phyloP scores from a whole-genome alignment of 257 asterid genomes.

The Schizonepeta tenuifolia region DNA sequence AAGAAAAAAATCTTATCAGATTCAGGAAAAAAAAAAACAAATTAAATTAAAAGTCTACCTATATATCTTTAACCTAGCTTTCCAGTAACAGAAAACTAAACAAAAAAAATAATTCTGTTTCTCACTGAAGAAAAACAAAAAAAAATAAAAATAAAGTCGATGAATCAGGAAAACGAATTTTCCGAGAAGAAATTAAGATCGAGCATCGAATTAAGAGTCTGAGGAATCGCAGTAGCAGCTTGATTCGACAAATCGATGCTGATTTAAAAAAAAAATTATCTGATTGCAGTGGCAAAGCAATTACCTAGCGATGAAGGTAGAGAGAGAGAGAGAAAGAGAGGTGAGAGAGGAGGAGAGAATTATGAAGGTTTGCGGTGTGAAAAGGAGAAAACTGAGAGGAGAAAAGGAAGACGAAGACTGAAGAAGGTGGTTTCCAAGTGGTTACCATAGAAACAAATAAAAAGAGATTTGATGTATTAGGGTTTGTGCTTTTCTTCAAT shows the following conservation, averaged over 20 bases:
- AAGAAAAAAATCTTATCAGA: constrained; percentile 7
- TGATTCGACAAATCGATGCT: constrained; percentile 23
- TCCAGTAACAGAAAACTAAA: background rate
- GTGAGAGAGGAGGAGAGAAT: background rate
- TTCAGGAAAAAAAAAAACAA: constrained; percentile 17
- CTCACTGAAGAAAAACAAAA: background rate
- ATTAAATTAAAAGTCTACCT: background rate
- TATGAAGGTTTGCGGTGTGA: constrained; percentile 32
- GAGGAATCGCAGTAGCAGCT: constrained; percentile 19
- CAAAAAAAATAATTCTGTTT: background rate
- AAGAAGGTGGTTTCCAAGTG: constrained; percentile 45
- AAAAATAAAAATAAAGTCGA: background rate
- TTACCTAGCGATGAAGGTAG: constrained; percentile 28
- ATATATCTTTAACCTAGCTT: constrained; percentile 3
- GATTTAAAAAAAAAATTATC: background rate
- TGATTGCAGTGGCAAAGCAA: constrained; percentile 17
- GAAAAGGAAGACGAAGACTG: constrained; percentile 24
- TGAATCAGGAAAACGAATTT: constrained; percentile 10
- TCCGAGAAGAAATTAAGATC: constrained; percentile 24
- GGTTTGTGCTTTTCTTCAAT: constrained; percentile 37
- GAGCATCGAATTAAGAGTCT: constrained; percentile 21
- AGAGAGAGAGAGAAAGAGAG: background rate
- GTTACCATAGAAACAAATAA: constrained; percentile 38
- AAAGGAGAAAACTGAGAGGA: constrained; percentile 25
- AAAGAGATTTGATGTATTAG: constrained; percentile 29